Percentiles rank a stretch among this genome's conserved stretches.
phyloP scores from a whole-genome alignment of 1,284 basidiomycete species.

The Cerioporus squamosus region DNA sequence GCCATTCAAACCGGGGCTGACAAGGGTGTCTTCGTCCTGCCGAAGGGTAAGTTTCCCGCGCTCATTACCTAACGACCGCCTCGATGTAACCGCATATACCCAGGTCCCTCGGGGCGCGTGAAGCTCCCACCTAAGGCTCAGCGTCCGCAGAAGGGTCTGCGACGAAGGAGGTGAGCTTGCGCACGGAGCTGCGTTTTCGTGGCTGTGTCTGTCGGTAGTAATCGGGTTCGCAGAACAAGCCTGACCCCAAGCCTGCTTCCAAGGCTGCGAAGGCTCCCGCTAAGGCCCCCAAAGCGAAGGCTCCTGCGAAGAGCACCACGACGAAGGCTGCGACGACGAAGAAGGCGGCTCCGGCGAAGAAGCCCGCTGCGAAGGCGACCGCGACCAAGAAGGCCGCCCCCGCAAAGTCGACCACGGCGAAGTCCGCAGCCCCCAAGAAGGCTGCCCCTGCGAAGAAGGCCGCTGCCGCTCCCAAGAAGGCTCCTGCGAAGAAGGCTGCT shows the following conservation, averaged over 20 bases:
- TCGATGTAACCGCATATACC: slow-evolving; percentile 9
- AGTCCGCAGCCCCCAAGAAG: slow-evolving; percentile 25
- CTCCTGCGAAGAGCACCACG: slow-evolving; percentile 21
- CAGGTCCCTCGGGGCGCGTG: slow-evolving; percentile 80
- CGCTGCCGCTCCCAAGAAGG: slow-evolving; percentile 32
- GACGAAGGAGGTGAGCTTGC: slow-evolving; percentile 66
- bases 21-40: slow-evolving; percentile 81
- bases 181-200: not conserved
- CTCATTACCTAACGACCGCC: slow-evolving; percentile 2
- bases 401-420: slow-evolving; percentile 22
- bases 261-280: slow-evolving; percentile 21
- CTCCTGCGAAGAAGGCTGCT: slow-evolving; percentile 48
- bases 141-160: slow-evolving; percentile 52
- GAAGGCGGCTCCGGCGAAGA: slow-evolving; percentile 27
- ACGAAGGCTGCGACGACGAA: slow-evolving; percentile 32
- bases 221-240: slow-evolving; percentile 57
- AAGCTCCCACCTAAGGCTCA: slow-evolving; percentile 77
- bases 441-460: slow-evolving; percentile 33
- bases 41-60: slow-evolving; percentile 68
- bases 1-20: slow-evolving; percentile 83
- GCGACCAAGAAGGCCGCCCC: slow-evolving; percentile 25
- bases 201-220: slow-evolving; percentile 20
- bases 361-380: slow-evolving; percentile 32
- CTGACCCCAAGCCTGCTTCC: slow-evolving; percentile 38
- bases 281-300: slow-evolving; percentile 15